Conservation (phyloP, 805 yeast species). For the Candida ponderosae region DNA sequence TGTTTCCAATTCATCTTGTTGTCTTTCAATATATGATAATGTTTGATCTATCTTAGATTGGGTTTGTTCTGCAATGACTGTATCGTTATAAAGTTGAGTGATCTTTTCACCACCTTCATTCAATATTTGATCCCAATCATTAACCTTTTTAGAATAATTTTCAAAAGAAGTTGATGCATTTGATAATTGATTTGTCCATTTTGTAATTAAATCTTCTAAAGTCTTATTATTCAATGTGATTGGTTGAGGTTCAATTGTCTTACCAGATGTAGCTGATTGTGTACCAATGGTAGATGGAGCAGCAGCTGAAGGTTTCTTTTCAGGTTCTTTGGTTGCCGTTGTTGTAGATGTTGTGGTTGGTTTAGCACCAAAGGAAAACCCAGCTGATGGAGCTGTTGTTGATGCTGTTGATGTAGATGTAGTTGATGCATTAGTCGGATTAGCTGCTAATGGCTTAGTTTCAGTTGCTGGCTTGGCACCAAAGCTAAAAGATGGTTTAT, state of each 20-base stretch:
- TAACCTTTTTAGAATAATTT: slow-evolving; percentile 63
- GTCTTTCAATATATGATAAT: slow-evolving; percentile 76
- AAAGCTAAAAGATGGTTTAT: slow-evolving; percentile 6
- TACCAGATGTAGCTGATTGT: slow-evolving; percentile 31
- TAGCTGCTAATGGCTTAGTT: slow-evolving; percentile 4
- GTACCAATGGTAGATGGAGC: slow-evolving; percentile 1
- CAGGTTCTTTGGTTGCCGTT: no score
- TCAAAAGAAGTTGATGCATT: slow-evolving; percentile 69
- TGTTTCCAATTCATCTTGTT: slow-evolving; percentile 84
- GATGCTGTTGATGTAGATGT: slow-evolving; percentile 8
- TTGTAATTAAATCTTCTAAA: slow-evolving; percentile 82
- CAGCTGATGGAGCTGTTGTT: slow-evolving; percentile 9
- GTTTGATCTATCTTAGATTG: slow-evolving; percentile 86
- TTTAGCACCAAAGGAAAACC: slow-evolving; percentile 10
- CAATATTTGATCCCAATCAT: slow-evolving; percentile 79
- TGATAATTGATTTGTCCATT: slow-evolving; percentile 86
- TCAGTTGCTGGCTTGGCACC: slow-evolving; percentile 4
- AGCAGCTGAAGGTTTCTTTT: slow-evolving; percentile 12
- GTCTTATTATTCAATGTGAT: slow-evolving; percentile 84
- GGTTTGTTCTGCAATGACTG: slow-evolving; percentile 74
- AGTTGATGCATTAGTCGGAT: slow-evolving; percentile 2
- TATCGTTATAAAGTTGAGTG: slow-evolving; percentile 65
- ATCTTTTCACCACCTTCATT: slow-evolving; percentile 84
- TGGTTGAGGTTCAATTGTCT: slow-evolving; percentile 56
- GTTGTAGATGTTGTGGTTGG: no score